Percentiles rank a stretch among this genome's conserved stretches.
Conservation (phyloP, 352 stramenopile genomes). For the Phytopythium helicoides region DNA sequence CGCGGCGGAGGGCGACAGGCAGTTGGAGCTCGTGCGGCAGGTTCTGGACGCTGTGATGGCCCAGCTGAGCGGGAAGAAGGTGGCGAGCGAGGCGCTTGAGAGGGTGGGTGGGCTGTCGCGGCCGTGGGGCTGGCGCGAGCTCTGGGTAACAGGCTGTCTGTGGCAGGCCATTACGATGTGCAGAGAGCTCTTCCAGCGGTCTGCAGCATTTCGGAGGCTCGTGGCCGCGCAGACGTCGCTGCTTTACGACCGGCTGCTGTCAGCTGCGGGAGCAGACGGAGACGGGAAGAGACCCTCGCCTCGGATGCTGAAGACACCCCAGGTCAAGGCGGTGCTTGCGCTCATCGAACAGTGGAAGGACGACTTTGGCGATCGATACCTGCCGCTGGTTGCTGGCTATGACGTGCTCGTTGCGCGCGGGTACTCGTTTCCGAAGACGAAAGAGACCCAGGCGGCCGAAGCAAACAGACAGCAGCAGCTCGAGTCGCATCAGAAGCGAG, state of each 20-base stretch:
- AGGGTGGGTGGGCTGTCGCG: neutral
- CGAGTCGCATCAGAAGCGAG: constrained; percentile 22
- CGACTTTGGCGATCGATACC: constrained; percentile 54
- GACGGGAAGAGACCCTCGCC: neutral
- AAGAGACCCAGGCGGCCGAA: neutral
- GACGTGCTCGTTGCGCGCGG: constrained; percentile 41
- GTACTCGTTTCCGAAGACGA: constrained; percentile 45
- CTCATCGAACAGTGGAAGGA: constrained; percentile 67
- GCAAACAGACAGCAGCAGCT: constrained; percentile 14
- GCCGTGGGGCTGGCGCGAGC: too few relatives aligned
- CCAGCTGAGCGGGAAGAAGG: neutral
- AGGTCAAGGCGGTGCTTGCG: constrained; percentile 31
- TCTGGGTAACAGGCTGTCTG: too few relatives aligned
- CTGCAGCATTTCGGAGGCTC: constrained; percentile 42
- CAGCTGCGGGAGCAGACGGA: constrained; percentile 38
- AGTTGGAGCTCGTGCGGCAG: neutral
- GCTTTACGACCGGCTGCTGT: constrained; percentile 51
- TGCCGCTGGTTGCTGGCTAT: constrained; percentile 49
- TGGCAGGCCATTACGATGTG: constrained; percentile 31
- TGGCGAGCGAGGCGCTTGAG: neutral
- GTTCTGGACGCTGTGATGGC: neutral
- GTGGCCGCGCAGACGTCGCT: constrained; percentile 33
- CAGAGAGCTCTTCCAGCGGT: constrained; percentile 58
- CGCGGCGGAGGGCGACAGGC: neutral
- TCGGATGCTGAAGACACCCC: constrained; percentile 5